Evolutionary conservation across 2,329 filamentous ascomycete species (phyloP).

Genomic region (Colletotrichum godetiae): DNA sequence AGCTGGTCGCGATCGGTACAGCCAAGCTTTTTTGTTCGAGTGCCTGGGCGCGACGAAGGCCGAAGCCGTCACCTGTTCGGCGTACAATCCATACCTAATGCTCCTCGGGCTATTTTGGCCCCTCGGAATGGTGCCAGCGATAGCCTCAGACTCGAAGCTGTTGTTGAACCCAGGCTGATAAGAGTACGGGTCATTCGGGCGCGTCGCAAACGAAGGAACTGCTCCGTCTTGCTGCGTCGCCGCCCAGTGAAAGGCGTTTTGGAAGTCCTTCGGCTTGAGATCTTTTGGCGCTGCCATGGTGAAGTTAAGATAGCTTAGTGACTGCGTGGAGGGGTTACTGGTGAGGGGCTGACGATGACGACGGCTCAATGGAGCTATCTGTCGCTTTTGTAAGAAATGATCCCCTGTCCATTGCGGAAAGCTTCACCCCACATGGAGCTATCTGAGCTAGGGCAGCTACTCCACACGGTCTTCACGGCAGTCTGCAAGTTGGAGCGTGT

Average conservation of each 20-base stretch:
- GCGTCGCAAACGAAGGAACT: conserved; percentile 63
- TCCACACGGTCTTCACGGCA: not conserved
- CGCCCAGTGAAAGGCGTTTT: conserved; percentile 67
- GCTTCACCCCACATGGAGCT: conserved; percentile 25
- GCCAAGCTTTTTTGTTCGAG: conserved; percentile 46
- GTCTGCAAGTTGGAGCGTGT: not conserved
- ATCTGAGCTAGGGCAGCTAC: not conserved
- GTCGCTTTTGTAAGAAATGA: not conserved
- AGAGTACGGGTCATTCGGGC: conserved; percentile 56
- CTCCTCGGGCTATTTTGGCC: conserved; percentile 58
- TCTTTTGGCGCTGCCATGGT: conserved; percentile 13
- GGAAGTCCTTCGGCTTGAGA: conserved; percentile 49
- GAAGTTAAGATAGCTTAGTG: not conserved
- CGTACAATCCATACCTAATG: conserved; percentile 50
- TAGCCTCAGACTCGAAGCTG: conserved; percentile 55
- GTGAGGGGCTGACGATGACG: not conserved
- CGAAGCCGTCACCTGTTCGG: conserved; percentile 56
- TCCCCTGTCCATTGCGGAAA: not conserved
- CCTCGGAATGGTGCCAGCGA: conserved; percentile 57
- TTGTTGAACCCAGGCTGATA: conserved; percentile 69
- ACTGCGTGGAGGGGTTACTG: not conserved
- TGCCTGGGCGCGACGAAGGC: conserved; percentile 45
- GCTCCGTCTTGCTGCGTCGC: conserved; percentile 68
- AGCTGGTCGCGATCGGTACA: conserved; percentile 43
- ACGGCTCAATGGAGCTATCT: not conserved